Evolutionary conservation across 139 green algal species (phyloP), one percentile per base, ranked within the genome.

Genomic region (Monoraphidium neglectum): DNA sequence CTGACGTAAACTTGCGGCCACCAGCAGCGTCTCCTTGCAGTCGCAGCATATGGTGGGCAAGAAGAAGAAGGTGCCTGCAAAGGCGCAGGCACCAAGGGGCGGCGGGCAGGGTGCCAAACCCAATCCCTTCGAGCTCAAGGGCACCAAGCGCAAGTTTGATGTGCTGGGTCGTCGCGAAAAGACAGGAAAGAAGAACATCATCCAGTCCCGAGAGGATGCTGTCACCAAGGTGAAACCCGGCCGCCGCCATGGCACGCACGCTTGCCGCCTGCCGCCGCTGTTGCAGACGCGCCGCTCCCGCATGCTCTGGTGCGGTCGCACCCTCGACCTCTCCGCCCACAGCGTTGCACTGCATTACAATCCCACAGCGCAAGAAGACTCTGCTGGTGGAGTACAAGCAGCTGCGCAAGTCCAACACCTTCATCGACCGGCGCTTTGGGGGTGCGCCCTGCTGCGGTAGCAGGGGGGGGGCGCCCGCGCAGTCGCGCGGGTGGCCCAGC

Each of bases 381-480:
- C 74, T 99, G 53, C 85, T 99, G 35, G 89, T 97, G 21, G 96
- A 99, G 83, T 98, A 97, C 79, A 84, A 86, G 30, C 85, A 92
- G 84, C 78, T 94, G 28, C 87, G 88, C 33, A 98, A 95, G 63
- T 80, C 88, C 35, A 99, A 99, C 74, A 87, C 82, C 1, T 99
- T 99, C 72, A 78, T 98, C 1, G 96, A 99, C 84, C 79, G 88
- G 21, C 94, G 96, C 21, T 97, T 99, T 67, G 96, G 96, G 56
- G 91, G 90, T 94, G 73, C 35, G 86, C n/a, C 3, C 26, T 16
- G 0, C 28, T 63, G 30, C 37, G 37, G 18, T 63, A 10, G 8
- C 43, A 12, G n/a, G n/a, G n/a, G n/a, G n/a, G n/a, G n/a, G n/a
- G n/a, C n/a, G n/a, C n/a, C n/a, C n/a, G n/a, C n/a, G n/a, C n/a